Conservation (phyloP, 2,329 filamentous ascomycete genomes). For the Rhexocercosporidium sp. region DNA sequence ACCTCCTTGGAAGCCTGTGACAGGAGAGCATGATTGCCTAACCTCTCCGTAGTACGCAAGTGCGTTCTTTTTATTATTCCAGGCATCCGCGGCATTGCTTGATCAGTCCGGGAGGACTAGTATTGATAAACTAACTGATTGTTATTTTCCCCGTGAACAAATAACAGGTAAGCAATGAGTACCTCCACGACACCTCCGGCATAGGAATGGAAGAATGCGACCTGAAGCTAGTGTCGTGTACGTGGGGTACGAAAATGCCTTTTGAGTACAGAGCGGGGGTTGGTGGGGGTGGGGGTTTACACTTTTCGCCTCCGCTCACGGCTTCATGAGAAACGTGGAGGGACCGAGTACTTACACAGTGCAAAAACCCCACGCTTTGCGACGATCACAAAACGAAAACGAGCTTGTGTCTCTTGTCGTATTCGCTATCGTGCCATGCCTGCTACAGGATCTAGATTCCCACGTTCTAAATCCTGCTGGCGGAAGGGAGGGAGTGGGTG, state of each 20-base stretch:
- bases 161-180: neutral
- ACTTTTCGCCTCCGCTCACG: neutral
- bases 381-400: slow-evolving; percentile 1
- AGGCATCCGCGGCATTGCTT: too few species aligned
- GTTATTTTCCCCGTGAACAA: too few species aligned
- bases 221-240: neutral
- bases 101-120: too few species aligned
- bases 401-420: neutral
- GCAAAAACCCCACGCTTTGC: slow-evolving; percentile 2
- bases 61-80: too few species aligned
- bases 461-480: slow-evolving; percentile 1
- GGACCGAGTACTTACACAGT: neutral
- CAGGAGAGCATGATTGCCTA: neutral
- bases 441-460: slow-evolving; percentile 6
- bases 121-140: too few species aligned
- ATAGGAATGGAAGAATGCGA: too few species aligned
- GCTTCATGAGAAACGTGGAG: slow-evolving; percentile 4
- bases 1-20: neutral
- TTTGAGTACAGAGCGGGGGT: neutral
- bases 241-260: slow-evolving; percentile 7
- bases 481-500: neutral
- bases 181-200: slow-evolving; percentile 5
- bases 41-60: neutral
- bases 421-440: too few species aligned
- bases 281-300: neutral